These are phyloP conservation scores for Carex kokanica DNA, from an alignment of 176 grass and related monocot genomes.

Conservation along the genomic window DNA sequence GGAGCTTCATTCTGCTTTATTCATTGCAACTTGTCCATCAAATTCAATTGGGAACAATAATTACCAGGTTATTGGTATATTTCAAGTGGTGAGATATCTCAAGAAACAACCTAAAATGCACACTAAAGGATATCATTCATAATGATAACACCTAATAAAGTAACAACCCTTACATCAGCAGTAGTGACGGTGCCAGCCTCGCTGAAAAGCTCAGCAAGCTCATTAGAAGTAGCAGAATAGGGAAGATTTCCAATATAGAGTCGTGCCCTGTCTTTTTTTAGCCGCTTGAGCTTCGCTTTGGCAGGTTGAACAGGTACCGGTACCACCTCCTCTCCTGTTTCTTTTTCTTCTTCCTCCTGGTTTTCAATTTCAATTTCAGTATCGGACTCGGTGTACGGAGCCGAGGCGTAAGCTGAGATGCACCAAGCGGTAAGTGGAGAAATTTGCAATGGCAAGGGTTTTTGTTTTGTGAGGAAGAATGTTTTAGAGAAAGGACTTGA, in stretches of 20 bases:
- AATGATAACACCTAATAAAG: neutral
- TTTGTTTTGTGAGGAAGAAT: neutral
- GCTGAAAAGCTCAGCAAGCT: slow-evolving; percentile 57
- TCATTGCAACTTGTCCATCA: neutral
- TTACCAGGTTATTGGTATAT: neutral
- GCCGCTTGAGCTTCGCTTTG: slow-evolving; percentile 33
- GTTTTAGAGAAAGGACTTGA: neutral
- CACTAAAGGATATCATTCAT: neutral
- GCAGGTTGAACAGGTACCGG: slow-evolving; percentile 11
- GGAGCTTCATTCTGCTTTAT: neutral
- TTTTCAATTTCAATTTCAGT: slow-evolving; percentile 6
- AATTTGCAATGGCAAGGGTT: neutral
- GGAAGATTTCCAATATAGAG: slow-evolving; percentile 87
- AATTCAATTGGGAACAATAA: neutral
- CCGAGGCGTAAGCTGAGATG: slow-evolving; percentile 11
- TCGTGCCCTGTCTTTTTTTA: slow-evolving; percentile 45
- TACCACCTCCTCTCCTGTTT: slow-evolving; percentile 28
- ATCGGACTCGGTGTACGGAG: slow-evolving; percentile 27
- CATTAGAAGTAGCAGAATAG: slow-evolving; percentile 52
- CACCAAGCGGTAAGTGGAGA: neutral
- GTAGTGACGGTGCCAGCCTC: slow-evolving; percentile 68
- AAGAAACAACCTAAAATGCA: neutral
- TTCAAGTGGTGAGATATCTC: neutral
- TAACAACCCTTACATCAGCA: slow-evolving; percentile 41
- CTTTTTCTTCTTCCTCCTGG: no score